phyloP scores from a whole-genome alignment of 768 basidiomycete species.

The Suillus fuscotomentosus region DNA sequence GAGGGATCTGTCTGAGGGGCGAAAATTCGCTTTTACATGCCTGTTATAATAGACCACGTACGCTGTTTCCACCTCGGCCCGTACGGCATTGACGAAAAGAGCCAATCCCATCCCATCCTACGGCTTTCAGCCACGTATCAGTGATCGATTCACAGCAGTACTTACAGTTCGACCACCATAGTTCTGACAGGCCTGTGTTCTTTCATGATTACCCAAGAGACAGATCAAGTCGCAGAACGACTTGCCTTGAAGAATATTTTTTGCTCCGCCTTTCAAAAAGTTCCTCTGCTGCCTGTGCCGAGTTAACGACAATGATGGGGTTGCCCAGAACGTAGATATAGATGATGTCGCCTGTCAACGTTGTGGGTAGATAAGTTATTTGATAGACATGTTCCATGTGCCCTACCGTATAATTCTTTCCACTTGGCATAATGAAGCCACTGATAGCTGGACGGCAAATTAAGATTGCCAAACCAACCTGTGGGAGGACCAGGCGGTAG shows the following conservation, averaged over 20 bases:
- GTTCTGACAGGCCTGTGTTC: constrained; percentile 34
- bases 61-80: constrained; percentile 35
- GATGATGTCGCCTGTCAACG: constrained; percentile 42
- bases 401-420: constrained; percentile 41
- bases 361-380: not conserved
- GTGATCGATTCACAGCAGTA: constrained; percentile 1
- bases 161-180: constrained; percentile 45
- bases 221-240: not conserved
- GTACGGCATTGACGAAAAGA: constrained; percentile 41
- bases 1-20: constrained; percentile 26
- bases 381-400: not conserved
- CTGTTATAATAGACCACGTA: not conserved
- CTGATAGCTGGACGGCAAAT: constrained; percentile 36
- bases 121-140: not conserved
- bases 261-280: constrained; percentile 45
- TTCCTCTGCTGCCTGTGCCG: constrained; percentile 38
- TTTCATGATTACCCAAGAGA: not conserved
- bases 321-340: constrained; percentile 44
- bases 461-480: constrained; percentile 34
- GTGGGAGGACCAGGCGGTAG: constrained; percentile 43
- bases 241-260: constrained; percentile 41
- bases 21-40: not conserved
- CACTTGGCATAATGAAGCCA: constrained; percentile 48
- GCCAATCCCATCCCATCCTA: constrained; percentile 50
- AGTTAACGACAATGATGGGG: constrained; percentile 46